phyloP scores from a whole-genome alignment of 176 grass and related monocot genomes.

The Melocanna baccifera region DNA sequence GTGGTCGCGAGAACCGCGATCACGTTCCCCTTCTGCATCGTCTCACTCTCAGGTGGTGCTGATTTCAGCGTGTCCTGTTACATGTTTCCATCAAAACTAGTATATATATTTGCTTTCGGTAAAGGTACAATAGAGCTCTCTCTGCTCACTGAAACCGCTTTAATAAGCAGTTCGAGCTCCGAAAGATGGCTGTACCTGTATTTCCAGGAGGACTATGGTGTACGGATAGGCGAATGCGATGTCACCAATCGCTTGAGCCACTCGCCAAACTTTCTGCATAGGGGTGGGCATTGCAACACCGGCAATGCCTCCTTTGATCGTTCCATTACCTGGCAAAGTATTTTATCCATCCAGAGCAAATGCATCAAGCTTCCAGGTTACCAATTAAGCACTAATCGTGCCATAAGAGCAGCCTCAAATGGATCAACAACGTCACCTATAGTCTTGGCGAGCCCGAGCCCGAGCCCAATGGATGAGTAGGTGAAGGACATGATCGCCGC shows the following conservation, averaged over 20 bases:
- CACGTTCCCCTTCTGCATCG: slow-evolving; percentile 46
- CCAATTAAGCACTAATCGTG: no score
- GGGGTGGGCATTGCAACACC: slow-evolving; percentile 33
- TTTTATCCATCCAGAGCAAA: neutral
- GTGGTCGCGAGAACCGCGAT: slow-evolving; percentile 40
- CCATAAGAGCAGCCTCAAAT: no score
- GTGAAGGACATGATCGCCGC: slow-evolving; percentile 57
- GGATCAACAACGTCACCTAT: slow-evolving; percentile 22
- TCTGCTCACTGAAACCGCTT: neutral
- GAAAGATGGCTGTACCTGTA: slow-evolving; percentile 33
- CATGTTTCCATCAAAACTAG: neutral
- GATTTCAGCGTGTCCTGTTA: slow-evolving; percentile 55
- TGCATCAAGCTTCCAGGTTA: neutral
- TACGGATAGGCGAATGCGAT: slow-evolving; percentile 63
- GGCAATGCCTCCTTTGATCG: slow-evolving; percentile 36
- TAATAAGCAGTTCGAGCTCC: neutral
- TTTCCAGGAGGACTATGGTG: slow-evolving; percentile 55
- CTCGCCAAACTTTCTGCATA: slow-evolving; percentile 53
- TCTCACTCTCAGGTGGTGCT: slow-evolving; percentile 45
- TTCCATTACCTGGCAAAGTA: slow-evolving; percentile 34
- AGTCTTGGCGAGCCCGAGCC: slow-evolving; percentile 46
- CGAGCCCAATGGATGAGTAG: slow-evolving; percentile 53
- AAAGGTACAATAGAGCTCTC: neutral
- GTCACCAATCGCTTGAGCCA: slow-evolving; percentile 50
- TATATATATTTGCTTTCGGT: neutral